These are phyloP conservation scores for Pythium aphanidermatum DNA, from an alignment of 352 stramenopile genomes.

Conservation along the genomic window DNA sequence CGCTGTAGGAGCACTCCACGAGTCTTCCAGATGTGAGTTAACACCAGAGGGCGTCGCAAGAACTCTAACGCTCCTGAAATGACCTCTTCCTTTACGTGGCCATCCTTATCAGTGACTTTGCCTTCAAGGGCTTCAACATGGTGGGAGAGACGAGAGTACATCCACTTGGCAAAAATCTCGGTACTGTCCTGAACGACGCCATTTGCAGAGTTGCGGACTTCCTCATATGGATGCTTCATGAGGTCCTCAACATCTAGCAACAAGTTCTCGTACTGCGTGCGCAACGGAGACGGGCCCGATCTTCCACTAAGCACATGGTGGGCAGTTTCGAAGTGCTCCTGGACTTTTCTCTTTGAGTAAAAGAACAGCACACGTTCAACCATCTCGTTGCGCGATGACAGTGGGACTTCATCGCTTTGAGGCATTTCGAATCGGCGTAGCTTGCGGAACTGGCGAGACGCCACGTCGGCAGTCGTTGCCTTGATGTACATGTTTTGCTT, in stretches of 20 bases:
- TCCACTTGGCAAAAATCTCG: conserved; percentile 49
- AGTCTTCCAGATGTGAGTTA: conserved; percentile 44
- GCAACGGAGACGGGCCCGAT: not conserved
- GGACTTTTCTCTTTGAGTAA: conserved; percentile 45
- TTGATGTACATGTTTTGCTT: conserved; percentile 51
- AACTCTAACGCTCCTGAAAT: conserved; percentile 31
- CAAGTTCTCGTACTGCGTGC: conserved; percentile 34
- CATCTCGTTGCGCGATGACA: conserved; percentile 62
- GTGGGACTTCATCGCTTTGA: conserved; percentile 19
- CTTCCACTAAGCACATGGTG: conserved; percentile 29
- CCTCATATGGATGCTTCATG: conserved; percentile 51
- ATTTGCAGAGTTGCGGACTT: conserved; percentile 32
- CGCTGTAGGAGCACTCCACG: conserved; percentile 29
- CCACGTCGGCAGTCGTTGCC: conserved; percentile 39
- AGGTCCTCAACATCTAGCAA: conserved; percentile 42
- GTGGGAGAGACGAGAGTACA: conserved; percentile 32
- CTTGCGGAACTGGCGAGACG: conserved; percentile 38
- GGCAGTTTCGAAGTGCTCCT: conserved; percentile 58
- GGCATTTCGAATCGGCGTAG: conserved; percentile 13
- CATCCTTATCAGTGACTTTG: conserved; percentile 14
- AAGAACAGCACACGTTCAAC: conserved; percentile 63
- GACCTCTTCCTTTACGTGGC: conserved; percentile 35
- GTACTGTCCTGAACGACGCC: conserved; percentile 44
- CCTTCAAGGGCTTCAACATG: conserved; percentile 45
- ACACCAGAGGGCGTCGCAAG: conserved; percentile 31